Conservation (phyloP, 2,329 filamentous ascomycete genomes). For the Claviceps pazoutovae region DNA sequence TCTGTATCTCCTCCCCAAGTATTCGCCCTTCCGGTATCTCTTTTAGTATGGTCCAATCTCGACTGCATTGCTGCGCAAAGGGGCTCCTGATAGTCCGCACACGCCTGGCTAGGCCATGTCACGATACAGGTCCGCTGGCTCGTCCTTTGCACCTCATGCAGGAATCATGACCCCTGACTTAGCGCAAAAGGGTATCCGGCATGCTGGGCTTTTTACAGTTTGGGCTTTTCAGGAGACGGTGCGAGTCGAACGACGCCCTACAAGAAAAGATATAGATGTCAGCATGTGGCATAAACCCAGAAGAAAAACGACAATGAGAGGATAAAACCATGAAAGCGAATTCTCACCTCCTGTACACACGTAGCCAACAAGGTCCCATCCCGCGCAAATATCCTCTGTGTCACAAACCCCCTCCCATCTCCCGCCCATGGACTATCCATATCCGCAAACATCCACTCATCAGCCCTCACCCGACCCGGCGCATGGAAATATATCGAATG, state of each 20-base stretch:
- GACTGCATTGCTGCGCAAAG: too few species aligned
- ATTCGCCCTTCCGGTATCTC: too few species aligned
- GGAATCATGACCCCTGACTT: too few species aligned
- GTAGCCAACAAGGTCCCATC: constrained; percentile 64
- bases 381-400: constrained; percentile 56
- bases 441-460: constrained; percentile 69
- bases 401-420: constrained; percentile 62
- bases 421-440: constrained; percentile 72
- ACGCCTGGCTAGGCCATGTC: too few species aligned
- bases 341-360: constrained; percentile 61
- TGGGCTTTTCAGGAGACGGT: not conserved
- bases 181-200: too few species aligned
- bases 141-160: too few species aligned
- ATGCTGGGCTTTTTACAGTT: not conserved
- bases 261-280: too few species aligned
- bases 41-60: too few species aligned
- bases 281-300: too few species aligned
- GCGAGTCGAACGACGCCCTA: constrained; percentile 5
- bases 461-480: constrained; percentile 41
- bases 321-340: not conserved
- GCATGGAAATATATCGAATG: constrained; percentile 60
- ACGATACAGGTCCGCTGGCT: too few species aligned
- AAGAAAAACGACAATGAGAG: not conserved
- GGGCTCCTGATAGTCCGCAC: too few species aligned
- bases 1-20: too few species aligned